These are phyloP conservation scores for Flaveria floridana DNA, from an alignment of 140 eudicot genomes.

Conservation along the genomic window DNA sequence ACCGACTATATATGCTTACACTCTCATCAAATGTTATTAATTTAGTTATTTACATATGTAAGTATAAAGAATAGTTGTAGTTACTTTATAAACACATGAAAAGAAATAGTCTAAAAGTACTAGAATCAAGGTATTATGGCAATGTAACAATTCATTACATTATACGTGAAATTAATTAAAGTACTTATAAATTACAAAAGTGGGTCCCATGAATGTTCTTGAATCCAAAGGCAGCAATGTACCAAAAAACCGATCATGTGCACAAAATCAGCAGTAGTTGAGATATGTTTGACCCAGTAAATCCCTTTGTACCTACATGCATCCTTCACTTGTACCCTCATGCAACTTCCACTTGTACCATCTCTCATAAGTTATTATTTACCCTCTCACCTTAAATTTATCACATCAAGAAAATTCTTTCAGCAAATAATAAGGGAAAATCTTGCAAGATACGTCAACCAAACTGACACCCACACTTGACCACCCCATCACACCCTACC, in stretches of 20 bases:
- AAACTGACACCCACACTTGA: constrained; percentile 15
- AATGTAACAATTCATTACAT: neutral
- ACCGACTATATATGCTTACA: no score
- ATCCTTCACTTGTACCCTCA: constrained; percentile 7
- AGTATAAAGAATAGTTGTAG: no score
- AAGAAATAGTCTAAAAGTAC: neutral
- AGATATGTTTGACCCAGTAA: constrained; percentile 17
- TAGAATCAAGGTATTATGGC: neutral
- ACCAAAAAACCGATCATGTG: constrained; percentile 20
- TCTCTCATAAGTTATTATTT: constrained; percentile 4
- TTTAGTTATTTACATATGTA: no score
- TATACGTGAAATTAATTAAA: neutral
- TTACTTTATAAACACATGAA: neutral
- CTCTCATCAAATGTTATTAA: no score
- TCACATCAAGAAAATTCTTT: constrained; percentile 4
- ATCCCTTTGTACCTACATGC: constrained; percentile 4
- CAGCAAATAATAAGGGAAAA: constrained; percentile 9
- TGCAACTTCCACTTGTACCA: constrained; percentile 19
- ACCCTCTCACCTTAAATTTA: constrained; percentile 10
- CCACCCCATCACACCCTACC: constrained; percentile 8
- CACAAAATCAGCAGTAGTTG: constrained; percentile 22
- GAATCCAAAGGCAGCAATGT: neutral
- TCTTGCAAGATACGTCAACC: constrained; percentile 20
- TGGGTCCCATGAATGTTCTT: constrained; percentile 11
- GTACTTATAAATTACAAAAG: neutral